phyloP scores from a whole-genome alignment of 2,329 filamentous ascomycete genomes.

The Claviceps pazoutovae region DNA sequence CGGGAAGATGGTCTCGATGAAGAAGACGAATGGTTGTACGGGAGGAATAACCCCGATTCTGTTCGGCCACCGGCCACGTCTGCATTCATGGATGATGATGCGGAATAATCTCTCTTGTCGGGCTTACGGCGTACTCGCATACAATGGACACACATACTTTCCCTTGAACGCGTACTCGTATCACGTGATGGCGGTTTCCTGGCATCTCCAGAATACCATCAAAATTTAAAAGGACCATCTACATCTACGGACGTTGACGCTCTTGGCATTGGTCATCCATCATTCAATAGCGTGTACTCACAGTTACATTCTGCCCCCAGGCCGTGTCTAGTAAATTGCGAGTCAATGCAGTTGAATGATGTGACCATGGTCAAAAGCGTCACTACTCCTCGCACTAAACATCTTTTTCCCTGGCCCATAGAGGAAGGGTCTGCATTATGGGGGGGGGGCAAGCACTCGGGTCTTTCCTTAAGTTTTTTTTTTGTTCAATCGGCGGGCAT shows the following conservation, averaged over 20 bases:
- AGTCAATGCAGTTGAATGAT: background rate
- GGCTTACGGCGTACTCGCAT: no score
- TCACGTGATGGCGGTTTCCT: background rate
- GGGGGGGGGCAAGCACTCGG: no score
- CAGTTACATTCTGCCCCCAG: background rate
- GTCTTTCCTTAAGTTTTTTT: no score
- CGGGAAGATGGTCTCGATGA: slow-evolving; percentile 44
- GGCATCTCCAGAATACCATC: background rate
- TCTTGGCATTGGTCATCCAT: background rate
- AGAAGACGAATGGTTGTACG: slow-evolving; percentile 51
- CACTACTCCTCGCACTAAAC: no score
- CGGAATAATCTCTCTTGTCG: slow-evolving; percentile 14
- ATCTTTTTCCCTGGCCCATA: no score
- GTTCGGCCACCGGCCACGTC: slow-evolving; percentile 33
- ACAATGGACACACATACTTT: no score
- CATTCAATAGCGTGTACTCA: background rate
- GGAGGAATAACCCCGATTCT: slow-evolving; percentile 37
- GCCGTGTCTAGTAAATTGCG: background rate
- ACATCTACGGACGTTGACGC: slow-evolving; percentile 6
- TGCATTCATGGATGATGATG: slow-evolving; percentile 36
- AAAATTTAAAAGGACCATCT: background rate
- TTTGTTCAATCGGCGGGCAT: no score
- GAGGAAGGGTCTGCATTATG: no score
- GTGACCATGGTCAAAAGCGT: no score
- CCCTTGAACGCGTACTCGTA: background rate